Conservation (phyloP, 2,329 filamentous ascomycete genomes). For the Clonostachys sp. region DNA sequence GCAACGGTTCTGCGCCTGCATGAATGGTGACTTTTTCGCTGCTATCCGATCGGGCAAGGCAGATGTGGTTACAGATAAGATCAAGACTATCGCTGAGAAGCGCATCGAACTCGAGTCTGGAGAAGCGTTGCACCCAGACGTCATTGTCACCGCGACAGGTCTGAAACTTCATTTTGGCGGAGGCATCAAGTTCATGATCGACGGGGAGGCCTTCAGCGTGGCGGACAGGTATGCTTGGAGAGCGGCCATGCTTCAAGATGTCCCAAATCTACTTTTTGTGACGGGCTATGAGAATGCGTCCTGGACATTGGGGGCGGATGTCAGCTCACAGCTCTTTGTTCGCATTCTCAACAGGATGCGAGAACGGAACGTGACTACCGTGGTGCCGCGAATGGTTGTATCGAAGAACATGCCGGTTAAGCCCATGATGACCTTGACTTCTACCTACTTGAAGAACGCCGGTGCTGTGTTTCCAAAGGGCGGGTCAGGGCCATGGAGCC, state of each 20-base stretch:
- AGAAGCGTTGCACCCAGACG: constrained; percentile 45
- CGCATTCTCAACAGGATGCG: constrained; percentile 47
- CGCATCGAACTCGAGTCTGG: constrained; percentile 38
- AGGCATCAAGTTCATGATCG: constrained; percentile 42
- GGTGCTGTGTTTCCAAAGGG: constrained; percentile 37
- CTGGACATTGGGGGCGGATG: constrained; percentile 60
- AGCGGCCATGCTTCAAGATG: constrained; percentile 53
- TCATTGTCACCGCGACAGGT: constrained; percentile 63
- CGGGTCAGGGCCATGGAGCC: constrained; percentile 27
- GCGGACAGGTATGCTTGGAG: constrained; percentile 51
- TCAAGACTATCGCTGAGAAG: constrained; percentile 35
- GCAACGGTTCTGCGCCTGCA: constrained; percentile 60
- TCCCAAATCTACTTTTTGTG: constrained; percentile 56
- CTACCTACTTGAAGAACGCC: constrained; percentile 44
- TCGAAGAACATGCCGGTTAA: constrained; percentile 27
- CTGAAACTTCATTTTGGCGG: constrained; percentile 52
- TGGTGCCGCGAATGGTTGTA: constrained; percentile 33
- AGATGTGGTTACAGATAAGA: constrained; percentile 36
- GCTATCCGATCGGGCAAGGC: constrained; percentile 29
- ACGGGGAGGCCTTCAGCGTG: constrained; percentile 38
- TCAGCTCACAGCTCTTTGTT: constrained; percentile 39
- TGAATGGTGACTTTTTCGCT: constrained; percentile 39
- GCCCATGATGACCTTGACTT: constrained; percentile 36
- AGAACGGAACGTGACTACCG: constrained; percentile 29
- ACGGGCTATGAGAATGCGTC: constrained; percentile 56